These are phyloP conservation scores for Podospora fimiseda DNA, from an alignment of 495 filamentous ascomycete species.

Conservation along the genomic window DNA sequence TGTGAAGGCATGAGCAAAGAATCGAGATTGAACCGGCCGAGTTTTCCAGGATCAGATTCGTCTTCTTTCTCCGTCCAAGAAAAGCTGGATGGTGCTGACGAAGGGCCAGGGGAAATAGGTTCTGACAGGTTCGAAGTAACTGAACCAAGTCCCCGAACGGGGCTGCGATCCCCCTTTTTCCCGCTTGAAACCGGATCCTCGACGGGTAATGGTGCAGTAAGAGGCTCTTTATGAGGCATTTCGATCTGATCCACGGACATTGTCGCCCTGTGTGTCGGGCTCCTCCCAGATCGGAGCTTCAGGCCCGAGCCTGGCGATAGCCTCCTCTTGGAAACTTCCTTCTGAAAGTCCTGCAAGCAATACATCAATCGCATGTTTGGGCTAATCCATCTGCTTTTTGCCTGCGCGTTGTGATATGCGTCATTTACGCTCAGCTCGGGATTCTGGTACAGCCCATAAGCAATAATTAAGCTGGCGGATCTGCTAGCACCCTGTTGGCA, in stretches of 20 bases:
- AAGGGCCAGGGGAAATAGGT: conserved; percentile 49
- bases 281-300: conserved; percentile 42
- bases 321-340: conserved; percentile 52
- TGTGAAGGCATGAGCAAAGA: conserved; percentile 13
- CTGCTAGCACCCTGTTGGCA: conserved; percentile 95
- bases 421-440: conserved; percentile 82
- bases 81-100: conserved; percentile 50
- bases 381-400: conserved; percentile 88
- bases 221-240: conserved; percentile 37
- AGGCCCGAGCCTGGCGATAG: conserved; percentile 33
- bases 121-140: conserved; percentile 37
- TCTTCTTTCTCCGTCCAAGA: conserved; percentile 45
- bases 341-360: conserved; percentile 88
- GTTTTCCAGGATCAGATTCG: conserved; percentile 30
- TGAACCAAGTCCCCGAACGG: conserved; percentile 33
- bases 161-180: conserved; percentile 23
- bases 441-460: conserved; percentile 91
- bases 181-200: conserved; percentile 27
- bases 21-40: conserved; percentile 36
- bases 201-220: conserved; percentile 46
- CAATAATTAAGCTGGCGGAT: conserved; percentile 93
- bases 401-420: conserved; percentile 85
- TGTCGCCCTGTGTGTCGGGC: conserved; percentile 46
- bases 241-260: conserved; percentile 47
- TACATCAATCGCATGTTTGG: conserved; percentile 99